Evolutionary conservation across 129 eudicot genomes (phyloP).

Genomic region (sunflower (Helianthus annuus)): HanXRQr2.0-SUNRISE NC_035441.2:166147391-166147890

Average conservation of each 20-base stretch:
- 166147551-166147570: slow-evolving; percentile 35
- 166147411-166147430: background rate
- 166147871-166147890: too few species aligned
- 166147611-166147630: slow-evolving; percentile 7
- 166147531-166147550: slow-evolving; percentile 47
- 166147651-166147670: background rate
- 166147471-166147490: slow-evolving; percentile 52
- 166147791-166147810: too few species aligned
- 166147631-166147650: slow-evolving; percentile 4
- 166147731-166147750: background rate
- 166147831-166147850: too few species aligned
- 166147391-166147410: background rate
- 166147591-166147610: slow-evolving; percentile 29
- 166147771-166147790: too few species aligned
- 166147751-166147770: background rate
- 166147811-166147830: too few species aligned
- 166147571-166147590: slow-evolving; percentile 37
- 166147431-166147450: background rate
- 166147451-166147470: slow-evolving; percentile 14
- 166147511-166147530: slow-evolving; percentile 44
- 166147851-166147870: too few species aligned
- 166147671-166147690: background rate
- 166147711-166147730: background rate
- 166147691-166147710: background rate
- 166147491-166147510: slow-evolving; percentile 49